Evolutionary conservation across 2,329 filamentous ascomycete genomes (phyloP), one percentile per base, ranked within the genome.

Genomic region (Talaromyces islandicus): DNA sequence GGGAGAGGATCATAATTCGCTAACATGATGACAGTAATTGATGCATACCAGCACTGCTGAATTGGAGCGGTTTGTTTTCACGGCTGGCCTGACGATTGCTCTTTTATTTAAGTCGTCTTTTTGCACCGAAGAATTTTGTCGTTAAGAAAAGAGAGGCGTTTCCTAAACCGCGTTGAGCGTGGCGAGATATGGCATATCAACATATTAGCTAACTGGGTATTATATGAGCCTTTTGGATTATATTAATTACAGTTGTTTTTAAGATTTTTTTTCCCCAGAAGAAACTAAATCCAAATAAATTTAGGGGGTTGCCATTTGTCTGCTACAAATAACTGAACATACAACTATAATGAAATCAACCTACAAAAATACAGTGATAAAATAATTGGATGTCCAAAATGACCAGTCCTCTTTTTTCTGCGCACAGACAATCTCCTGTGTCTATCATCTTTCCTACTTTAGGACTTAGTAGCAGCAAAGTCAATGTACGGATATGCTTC

Each of bases 21-120:
- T 58, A 48, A 58, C 43, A 46, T 35, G 17, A 17, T 30, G 12
- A 32, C 32, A 58, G 57, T 58, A 58, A 58, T 54, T 58, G 52
- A 58, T 41, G 43, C 43, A 46, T 21, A 46, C 19, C 11, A 46
- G 43, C 43, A 46, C 10, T 46, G 19, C 19, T 46, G 43, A 46
- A 38, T 17, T 17, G 9, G 19, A 19, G 41, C 7, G n/a, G 7
- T 11, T 46, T 21, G 24, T 46, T 46, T 24, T 24, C 14, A 46
- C 19, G 43, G 43, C 43, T 24, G 43, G n/a, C 19, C 43, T 46
- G 43, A 24, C 11, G 12, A 38, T 38, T 38, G 17, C n/a, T 19
- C 9, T 21, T 9, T 5, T 46, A 24, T 46, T 7, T 19, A 6
- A 11, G 7, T 7, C 17, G 5, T n/a, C 14, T 24, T 21, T 46